These are phyloP conservation scores for Chlorokybus atmophyticus DNA, from an alignment of 139 green algal species.

Conservation along the genomic window DNA sequence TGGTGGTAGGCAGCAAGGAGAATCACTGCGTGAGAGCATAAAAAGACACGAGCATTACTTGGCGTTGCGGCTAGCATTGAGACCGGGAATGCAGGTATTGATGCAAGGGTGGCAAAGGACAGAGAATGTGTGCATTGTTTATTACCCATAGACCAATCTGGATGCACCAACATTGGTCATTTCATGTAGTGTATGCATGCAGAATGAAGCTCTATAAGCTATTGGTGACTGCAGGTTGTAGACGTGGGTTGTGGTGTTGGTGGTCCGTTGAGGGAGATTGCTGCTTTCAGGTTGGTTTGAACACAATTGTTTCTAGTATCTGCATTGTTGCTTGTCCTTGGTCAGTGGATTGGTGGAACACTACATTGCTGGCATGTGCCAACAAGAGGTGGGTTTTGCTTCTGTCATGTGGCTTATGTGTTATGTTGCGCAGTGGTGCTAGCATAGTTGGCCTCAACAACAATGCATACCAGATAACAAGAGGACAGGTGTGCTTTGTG, in stretches of 20 bases:
- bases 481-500: conserved; percentile 9
- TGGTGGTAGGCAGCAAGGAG: conserved; percentile 28
- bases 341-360: not conserved
- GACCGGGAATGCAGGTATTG: conserved; percentile 35
- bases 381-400: not conserved
- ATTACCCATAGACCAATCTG: not conserved
- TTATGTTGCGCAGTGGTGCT: conserved; percentile 22
- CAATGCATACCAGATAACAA: conserved; percentile 37
- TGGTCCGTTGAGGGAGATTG: conserved; percentile 36
- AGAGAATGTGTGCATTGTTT: not conserved
- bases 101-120: no score
- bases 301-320: no score
- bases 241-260: conserved; percentile 43
- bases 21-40: conserved; percentile 49
- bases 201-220: no score
- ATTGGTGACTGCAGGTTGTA: conserved; percentile 30
- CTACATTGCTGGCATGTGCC: not conserved
- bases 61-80: conserved; percentile 37
- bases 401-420: no score
- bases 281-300: conserved; percentile 28
- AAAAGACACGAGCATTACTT: conserved; percentile 56
- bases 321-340: no score
- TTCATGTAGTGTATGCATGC: no score
- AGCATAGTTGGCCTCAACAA: conserved; percentile 39
- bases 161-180: no score